Evolutionary conservation across 768 basidiomycete genomes (phyloP).

Genomic region (Gymnopilus dilepis): DNA sequence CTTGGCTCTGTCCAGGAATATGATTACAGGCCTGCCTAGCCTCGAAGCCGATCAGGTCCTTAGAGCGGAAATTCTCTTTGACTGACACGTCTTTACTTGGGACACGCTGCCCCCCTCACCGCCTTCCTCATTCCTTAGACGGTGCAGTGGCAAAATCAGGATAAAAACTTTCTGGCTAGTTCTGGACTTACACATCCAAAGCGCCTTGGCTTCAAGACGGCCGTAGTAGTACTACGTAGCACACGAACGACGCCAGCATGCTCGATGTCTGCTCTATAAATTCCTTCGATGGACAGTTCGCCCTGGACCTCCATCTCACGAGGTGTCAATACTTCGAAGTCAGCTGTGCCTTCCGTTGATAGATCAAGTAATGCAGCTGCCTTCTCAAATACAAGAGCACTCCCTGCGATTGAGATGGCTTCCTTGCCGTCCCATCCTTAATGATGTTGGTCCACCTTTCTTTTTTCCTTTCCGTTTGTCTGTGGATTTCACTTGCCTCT

Average conservation of each 20-base stretch:
- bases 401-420: slow-evolving; percentile 9
- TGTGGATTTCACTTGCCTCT: slow-evolving; percentile 23
- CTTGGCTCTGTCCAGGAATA: background rate
- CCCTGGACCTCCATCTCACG: slow-evolving; percentile 40
- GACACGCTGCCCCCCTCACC: slow-evolving; percentile 12
- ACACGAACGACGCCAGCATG: background rate
- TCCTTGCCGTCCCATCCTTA: slow-evolving; percentile 20
- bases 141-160: no score
- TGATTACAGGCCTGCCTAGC: slow-evolving; percentile 12
- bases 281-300: slow-evolving; percentile 40
- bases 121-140: no score
- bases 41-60: slow-evolving; percentile 20
- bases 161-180: no score
- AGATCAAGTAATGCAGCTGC: slow-evolving; percentile 18
- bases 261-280: slow-evolving; percentile 17
- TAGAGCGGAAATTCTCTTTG: slow-evolving; percentile 22
- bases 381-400: slow-evolving; percentile 21
- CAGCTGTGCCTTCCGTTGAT: slow-evolving; percentile 30
- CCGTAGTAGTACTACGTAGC: background rate
- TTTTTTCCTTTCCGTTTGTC: slow-evolving; percentile 21
- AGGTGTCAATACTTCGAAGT: slow-evolving; percentile 34
- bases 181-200: no score
- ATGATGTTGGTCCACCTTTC: slow-evolving; percentile 34
- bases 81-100: slow-evolving; percentile 23
- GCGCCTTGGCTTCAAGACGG: background rate